A percentile compares a stretch with the other conserved stretches of the same genome.
Conservation (phyloP, 2,329 filamentous ascomycete genomes). For the Talaromyces sp. region DNA sequence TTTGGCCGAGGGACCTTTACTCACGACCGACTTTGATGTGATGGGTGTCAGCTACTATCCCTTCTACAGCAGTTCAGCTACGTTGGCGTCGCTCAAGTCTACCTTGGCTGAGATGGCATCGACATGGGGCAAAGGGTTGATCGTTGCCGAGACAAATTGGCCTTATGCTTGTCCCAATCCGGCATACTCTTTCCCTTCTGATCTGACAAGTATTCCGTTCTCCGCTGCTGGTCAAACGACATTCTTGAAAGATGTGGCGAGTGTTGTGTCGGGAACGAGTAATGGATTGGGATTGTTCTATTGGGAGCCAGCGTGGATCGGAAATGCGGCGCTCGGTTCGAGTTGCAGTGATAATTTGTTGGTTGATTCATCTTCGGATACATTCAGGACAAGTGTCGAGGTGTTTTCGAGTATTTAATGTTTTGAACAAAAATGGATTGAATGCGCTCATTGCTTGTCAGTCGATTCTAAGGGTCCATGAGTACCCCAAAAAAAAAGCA, state of each 20-base stretch:
- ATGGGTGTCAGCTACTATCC: conserved; percentile 73
- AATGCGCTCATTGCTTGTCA: background rate
- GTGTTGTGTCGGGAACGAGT: conserved; percentile 51
- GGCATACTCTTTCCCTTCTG: conserved; percentile 56
- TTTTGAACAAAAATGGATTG: background rate
- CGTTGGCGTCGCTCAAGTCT: conserved; percentile 54
- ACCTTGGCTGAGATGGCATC: conserved; percentile 58
- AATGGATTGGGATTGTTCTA: conserved; percentile 63
- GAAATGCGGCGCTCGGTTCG: conserved; percentile 62
- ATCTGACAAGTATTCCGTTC: conserved; percentile 59
- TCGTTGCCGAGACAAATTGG: conserved; percentile 71
- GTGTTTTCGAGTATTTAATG: conserved; percentile 42
- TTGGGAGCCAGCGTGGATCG: conserved; percentile 70
- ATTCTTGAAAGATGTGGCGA: conserved; percentile 60
- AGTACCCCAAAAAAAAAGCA: background rate
- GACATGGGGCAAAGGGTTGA: conserved; percentile 61
- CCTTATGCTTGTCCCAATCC: conserved; percentile 61
- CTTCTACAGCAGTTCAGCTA: conserved; percentile 61
- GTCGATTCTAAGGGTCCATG: background rate
- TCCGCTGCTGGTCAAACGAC: conserved; percentile 59
- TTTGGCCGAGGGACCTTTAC: conserved; percentile 50
- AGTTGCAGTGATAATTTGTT: conserved; percentile 63
- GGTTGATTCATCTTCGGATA: conserved; percentile 52
- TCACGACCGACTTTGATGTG: conserved; percentile 60
- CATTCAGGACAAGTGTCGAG: conserved; percentile 54